Conservation (phyloP, 164 flowering plant species). For the Kingdonia uniflora region DNA sequence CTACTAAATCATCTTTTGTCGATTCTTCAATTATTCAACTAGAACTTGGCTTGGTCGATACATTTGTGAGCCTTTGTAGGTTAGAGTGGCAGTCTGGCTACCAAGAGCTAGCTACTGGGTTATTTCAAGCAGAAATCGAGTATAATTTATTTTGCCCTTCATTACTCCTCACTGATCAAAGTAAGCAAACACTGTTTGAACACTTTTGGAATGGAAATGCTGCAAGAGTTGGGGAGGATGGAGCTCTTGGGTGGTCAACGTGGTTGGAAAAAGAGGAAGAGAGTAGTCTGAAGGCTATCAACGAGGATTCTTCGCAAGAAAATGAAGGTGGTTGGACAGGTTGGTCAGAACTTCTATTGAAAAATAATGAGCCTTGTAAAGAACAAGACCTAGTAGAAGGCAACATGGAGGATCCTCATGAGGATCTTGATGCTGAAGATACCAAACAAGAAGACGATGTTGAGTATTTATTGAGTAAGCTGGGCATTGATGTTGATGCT, state of each 20-base stretch:
- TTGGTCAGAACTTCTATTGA: slow-evolving; percentile 61
- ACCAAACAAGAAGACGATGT: slow-evolving; percentile 54
- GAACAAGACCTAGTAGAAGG: slow-evolving; percentile 13
- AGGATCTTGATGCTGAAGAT: slow-evolving; percentile 33
- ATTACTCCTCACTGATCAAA: slow-evolving; percentile 57
- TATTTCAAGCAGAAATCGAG: slow-evolving; percentile 86
- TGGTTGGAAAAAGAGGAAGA: slow-evolving; percentile 95
- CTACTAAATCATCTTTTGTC: slow-evolving; percentile 12
- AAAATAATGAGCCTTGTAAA: slow-evolving; percentile 13
- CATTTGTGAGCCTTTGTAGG: slow-evolving; percentile 72
- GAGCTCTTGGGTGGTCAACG: slow-evolving; percentile 83
- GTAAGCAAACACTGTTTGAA: slow-evolving; percentile 79
- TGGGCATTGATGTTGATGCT: slow-evolving; percentile 66
- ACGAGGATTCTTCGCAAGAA: slow-evolving; percentile 33
- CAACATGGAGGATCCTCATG: slow-evolving; percentile 22
- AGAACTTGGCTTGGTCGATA: slow-evolving; percentile 77
- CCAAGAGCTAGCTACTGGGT: slow-evolving; percentile 83
- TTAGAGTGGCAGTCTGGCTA: slow-evolving; percentile 97
- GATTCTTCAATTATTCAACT: slow-evolving; percentile 38
- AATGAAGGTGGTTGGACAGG: slow-evolving; percentile 91
- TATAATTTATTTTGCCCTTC: slow-evolving; percentile 79
- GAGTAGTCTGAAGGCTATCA: slow-evolving; percentile 44
- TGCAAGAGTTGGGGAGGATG: slow-evolving; percentile 91
- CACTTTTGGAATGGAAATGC: slow-evolving; percentile 86
- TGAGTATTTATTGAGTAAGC: slow-evolving; percentile 58